Conservation (phyloP, 257 asterid species). For the Asclepias syriaca region DNA sequence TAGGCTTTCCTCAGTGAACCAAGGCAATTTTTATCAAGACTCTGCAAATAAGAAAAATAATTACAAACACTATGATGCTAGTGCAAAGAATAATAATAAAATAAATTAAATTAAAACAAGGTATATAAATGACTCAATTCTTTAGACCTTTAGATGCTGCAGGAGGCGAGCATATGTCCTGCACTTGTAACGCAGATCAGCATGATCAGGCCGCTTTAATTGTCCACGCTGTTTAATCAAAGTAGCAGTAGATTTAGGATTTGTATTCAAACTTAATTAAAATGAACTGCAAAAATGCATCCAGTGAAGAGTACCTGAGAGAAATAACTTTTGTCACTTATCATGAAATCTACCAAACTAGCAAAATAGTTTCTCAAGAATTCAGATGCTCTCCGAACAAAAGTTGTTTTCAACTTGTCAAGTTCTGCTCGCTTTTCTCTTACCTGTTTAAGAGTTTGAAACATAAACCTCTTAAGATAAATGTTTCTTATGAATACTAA, state of each 20-base stretch:
- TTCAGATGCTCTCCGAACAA: slow-evolving; percentile 89
- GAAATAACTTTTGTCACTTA: slow-evolving; percentile 88
- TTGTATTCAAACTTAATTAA: not conserved
- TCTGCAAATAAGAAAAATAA: slow-evolving; percentile 39
- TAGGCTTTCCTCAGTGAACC: slow-evolving; percentile 88
- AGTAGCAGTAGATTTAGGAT: slow-evolving; percentile 20
- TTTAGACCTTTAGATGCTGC: slow-evolving; percentile 87
- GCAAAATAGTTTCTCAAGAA: slow-evolving; percentile 81
- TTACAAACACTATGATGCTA: slow-evolving; percentile 15
- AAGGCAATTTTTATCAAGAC: slow-evolving; percentile 83
- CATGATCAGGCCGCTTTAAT: slow-evolving; percentile 95
- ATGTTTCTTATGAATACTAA: not conserved
- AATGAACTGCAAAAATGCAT: not conserved
- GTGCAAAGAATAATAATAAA: slow-evolving; percentile 11
- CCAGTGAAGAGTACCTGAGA: slow-evolving; percentile 62
- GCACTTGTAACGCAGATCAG: slow-evolving; percentile 91
- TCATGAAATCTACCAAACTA: slow-evolving; percentile 96
- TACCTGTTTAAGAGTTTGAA: slow-evolving; percentile 48
- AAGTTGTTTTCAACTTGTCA: slow-evolving; percentile 58
- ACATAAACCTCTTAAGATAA: slow-evolving; percentile 19
- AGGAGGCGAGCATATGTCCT: slow-evolving; percentile 97
- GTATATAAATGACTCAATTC: slow-evolving; percentile 12
- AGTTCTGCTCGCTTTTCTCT: slow-evolving; percentile 88
- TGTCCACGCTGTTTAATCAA: slow-evolving; percentile 77
- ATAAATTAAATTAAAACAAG: not conserved